These are phyloP conservation scores for Xylaria longipes DNA, from an alignment of 495 filamentous ascomycete genomes.

Conservation along the genomic window DNA sequence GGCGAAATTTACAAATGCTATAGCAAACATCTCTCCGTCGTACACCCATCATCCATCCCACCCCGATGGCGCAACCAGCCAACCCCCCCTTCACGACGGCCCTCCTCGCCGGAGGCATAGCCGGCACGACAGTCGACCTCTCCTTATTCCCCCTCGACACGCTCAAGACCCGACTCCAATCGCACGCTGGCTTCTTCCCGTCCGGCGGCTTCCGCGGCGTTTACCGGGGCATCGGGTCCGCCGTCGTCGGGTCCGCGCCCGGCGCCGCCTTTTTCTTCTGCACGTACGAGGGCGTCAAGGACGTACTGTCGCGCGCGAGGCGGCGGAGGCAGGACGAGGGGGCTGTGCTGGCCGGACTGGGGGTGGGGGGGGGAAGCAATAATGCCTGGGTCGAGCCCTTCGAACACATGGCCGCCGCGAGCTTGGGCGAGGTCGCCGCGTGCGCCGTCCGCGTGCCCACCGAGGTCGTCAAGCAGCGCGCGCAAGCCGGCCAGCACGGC, in stretches of 20 bases:
- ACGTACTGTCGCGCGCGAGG: conserved; percentile 49
- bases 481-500: conserved; percentile 79
- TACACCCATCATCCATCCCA: neutral
- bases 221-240: conserved; percentile 72
- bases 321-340: conserved; percentile 25
- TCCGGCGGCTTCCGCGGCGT: conserved; percentile 77
- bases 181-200: conserved; percentile 75
- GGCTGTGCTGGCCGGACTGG: conserved; percentile 5
- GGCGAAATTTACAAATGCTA: neutral
- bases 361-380: neutral
- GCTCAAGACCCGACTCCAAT: conserved; percentile 92
- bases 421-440: conserved; percentile 86
- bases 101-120: conserved; percentile 76
- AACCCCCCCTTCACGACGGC: conserved; percentile 56
- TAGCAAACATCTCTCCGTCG: neutral
- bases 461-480: conserved; percentile 95
- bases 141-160: conserved; percentile 92
- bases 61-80: conserved; percentile 28
- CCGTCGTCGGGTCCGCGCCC: conserved; percentile 89
- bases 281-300: conserved; percentile 87
- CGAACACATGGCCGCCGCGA: conserved; percentile 87
- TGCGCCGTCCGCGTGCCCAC: conserved; percentile 94
- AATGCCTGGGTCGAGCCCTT: conserved; percentile 33
- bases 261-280: conserved; percentile 99
- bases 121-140: conserved; percentile 88